Base-by-base conservation (phyloP, 148 eudicot genomes). In the Fagopyrum esculentum region DNA sequence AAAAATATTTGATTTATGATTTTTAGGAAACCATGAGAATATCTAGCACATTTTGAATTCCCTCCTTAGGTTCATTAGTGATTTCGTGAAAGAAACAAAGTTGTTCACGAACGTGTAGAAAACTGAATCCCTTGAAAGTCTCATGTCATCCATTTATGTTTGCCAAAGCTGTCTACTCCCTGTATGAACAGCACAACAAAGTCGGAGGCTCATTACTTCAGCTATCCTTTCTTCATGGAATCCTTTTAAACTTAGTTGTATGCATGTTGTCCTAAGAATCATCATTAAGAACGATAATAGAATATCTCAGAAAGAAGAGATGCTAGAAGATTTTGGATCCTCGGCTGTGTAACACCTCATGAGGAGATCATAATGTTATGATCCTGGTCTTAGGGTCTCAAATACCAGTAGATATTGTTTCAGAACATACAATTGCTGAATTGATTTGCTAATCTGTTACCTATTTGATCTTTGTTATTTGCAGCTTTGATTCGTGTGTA, bases 401-500 rank as follows among this genome's bases (percentile, higher is more conserved):
- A 22, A 22, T 22, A 22, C 26, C 26, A 22, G 26, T 22, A 22
- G 17, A 44, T 13, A 16, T 40, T 19, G 45, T 69, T 44, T 46
- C 73, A 5, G 49, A 69, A 8, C 45, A 17, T 7, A 63, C 9
- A 43, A 19, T 10, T 13, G 30, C 50, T 72, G 44, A 45, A 0
- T 71, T 45, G 3, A 19, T 17, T 22, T 59, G 17, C 44, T 52
- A 10, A 35, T 61, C 12, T 44, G 19, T 48, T 50, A 45, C 57
- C 45, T 6, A 29, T 45, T 40, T 75, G 61, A 60, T 17, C 19
- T 73, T 35, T 71, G 15, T 29, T 60, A 29, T 46, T 74, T 73
- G 81, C 94, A 93, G 98, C 83, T 91, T 87, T 72, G 89, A 89
- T 82, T 81, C 98, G 6, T 90, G 93, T 68, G 76, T 91, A 80